phyloP scores from a whole-genome alignment of 768 basidiomycete species.

The Phaeolepiota aurea region DNA sequence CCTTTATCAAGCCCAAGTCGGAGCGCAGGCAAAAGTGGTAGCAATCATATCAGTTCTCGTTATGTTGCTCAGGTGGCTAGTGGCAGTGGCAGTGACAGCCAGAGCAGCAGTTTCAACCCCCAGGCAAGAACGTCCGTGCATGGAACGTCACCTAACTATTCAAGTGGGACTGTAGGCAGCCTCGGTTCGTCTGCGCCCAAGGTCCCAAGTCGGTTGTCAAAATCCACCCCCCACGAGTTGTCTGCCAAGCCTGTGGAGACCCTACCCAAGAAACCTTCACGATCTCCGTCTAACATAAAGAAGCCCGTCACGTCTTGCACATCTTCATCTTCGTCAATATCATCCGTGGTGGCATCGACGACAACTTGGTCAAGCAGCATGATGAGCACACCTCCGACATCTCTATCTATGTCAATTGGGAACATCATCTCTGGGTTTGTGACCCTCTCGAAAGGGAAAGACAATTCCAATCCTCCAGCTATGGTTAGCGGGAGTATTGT shows the following conservation, averaged over 20 bases:
- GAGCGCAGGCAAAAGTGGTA: conserved; percentile 22
- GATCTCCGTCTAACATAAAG: neutral
- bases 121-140: conserved; percentile 30
- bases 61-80: conserved; percentile 17
- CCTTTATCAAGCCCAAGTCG: conserved; percentile 55
- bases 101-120: conserved; percentile 32
- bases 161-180: conserved; percentile 21
- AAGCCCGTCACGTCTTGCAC: conserved; percentile 29
- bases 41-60: conserved; percentile 18
- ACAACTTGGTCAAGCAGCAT: conserved; percentile 32
- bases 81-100: conserved; percentile 28
- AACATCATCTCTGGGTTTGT: conserved; percentile 33
- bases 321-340: conserved; percentile 47
- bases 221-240: conserved; percentile 13
- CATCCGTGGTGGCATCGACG: conserved; percentile 30
- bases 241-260: conserved; percentile 1
- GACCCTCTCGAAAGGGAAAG: conserved; percentile 5
- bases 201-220: conserved; percentile 27
- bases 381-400: conserved; percentile 52
- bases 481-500: conserved; percentile 1
- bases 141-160: conserved; percentile 14
- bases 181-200: conserved; percentile 33
- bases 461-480: neutral
- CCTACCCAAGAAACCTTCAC: neutral
- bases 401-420: conserved; percentile 38